Evolutionary conservation across 495 filamentous ascomycete species (phyloP), one percentile per base, ranked within the genome.

Genomic region (Xylaria cubensis): DNA sequence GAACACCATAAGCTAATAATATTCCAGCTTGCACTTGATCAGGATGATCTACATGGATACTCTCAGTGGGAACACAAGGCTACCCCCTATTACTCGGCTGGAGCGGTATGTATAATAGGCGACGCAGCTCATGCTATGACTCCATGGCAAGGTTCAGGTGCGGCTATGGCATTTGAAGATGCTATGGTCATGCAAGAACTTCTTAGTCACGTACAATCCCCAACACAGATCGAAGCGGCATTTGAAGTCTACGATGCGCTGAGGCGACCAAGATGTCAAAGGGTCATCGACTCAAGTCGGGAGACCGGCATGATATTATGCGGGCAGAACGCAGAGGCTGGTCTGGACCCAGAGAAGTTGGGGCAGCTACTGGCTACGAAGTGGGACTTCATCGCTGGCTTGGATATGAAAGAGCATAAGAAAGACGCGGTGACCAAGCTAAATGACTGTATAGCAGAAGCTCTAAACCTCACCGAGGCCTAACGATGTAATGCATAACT

Each of bases 41-140:
- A 73, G 62, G 46, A 42, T 3, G 56, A 72, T 2, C 42, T 36
- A 6, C 24, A 66, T 10, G 41, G 64, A 9, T 76, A 76, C 46
- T 74, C 74, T 2, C 29, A 69, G 19, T 74, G 68, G 72, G 74
- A 76, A n/a, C 74, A 74, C 42, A 73, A 74, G 48, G 19, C 36
- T 1, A 76, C 74, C 0, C 69, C 72, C 4, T 19, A 19, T 29
- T 76, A 76, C 64, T 63, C 68, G 51, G 73, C 73, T 0, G 76
- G 26, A 0, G 5, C 10, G 2, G 70, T 73, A 2, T 74, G 76
- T 5, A 44, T 84, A 17, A 75, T 82, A 19, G 82, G 82, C 56
- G 82, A 84, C 55, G 81, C 82, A 1, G 82, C 82, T 0, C 82
- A 84, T 72, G 78, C 82, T 6, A 78, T 77, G 72, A 65, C 76